A percentile compares a stretch with the other conserved stretches of the same genome.
Conservation (phyloP, 768 basidiomycete genomes). For the Russula ochroleuca region DNA sequence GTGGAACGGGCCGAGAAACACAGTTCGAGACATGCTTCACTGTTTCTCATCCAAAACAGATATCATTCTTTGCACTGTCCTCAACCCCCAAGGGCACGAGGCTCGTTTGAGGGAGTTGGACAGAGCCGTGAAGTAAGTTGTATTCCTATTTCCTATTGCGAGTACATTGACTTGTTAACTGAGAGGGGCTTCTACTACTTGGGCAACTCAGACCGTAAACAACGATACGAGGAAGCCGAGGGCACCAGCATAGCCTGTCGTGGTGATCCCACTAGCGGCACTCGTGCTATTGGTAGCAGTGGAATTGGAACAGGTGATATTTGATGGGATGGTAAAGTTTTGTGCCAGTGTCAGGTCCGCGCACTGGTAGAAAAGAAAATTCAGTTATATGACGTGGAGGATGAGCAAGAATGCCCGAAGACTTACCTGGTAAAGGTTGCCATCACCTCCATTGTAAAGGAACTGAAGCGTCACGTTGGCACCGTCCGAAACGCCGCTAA, state of each 20-base stretch:
- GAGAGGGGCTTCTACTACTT: neutral
- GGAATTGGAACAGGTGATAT: conserved; percentile 37
- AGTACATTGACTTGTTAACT: neutral
- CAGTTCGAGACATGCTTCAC: too few relatives aligned
- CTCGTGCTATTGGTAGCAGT: conserved; percentile 22
- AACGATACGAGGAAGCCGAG: conserved; percentile 3
- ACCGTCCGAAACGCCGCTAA: conserved; percentile 54
- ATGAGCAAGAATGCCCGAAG: neutral
- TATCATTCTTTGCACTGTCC: neutral
- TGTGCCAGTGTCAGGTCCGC: conserved; percentile 70
- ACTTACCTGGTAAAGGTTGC: conserved; percentile 61
- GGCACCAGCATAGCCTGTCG: conserved; percentile 1
- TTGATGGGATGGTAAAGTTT: conserved; percentile 46
- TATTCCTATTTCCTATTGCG: neutral
- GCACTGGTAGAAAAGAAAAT: conserved; percentile 45
- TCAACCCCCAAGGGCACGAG: neutral
- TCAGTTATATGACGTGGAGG: neutral
- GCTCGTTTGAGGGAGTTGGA: neutral
- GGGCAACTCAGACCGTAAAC: neutral
- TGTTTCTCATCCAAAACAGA: neutral
- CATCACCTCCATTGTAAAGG: conserved; percentile 67
- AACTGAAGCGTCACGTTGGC: conserved; percentile 73
- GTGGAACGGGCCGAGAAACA: too few relatives aligned
- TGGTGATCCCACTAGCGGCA: neutral
- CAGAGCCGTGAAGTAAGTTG: neutral